Percentiles rank a stretch among this genome's conserved stretches.
phyloP scores from a whole-genome alignment of 2,329 filamentous ascomycete genomes.

The Ophiostoma himal-ulmi region DNA sequence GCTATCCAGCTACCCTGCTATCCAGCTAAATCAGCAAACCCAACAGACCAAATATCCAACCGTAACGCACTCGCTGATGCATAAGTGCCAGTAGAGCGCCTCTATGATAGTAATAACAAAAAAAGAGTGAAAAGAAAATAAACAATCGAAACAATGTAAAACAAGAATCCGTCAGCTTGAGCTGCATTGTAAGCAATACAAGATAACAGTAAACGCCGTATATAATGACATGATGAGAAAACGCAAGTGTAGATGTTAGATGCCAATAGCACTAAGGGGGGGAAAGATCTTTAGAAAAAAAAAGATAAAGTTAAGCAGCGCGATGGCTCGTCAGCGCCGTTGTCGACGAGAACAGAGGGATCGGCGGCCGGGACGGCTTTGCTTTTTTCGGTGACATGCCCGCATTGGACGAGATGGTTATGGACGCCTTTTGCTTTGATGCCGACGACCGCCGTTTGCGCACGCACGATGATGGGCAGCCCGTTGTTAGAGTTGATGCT shows the following conservation, averaged over 20 bases:
- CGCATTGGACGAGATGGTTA: not conserved
- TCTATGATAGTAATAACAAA: not conserved
- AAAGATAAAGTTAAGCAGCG: not conserved
- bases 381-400: not conserved
- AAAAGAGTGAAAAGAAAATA: not conserved
- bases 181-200: not conserved
- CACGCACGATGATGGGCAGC: not conserved
- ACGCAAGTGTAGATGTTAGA: not conserved
- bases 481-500: too few relatives aligned
- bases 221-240: not conserved
- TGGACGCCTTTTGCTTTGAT: not conserved
- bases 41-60: not conserved
- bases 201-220: not conserved
- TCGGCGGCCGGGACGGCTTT: not conserved
- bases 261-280: not conserved
- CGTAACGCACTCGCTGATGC: constrained; percentile 8
- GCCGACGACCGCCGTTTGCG: not conserved
- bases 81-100: not conserved
- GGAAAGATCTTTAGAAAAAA: too few relatives aligned
- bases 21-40: not conserved
- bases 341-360: constrained; percentile 2
- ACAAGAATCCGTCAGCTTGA: too few relatives aligned
- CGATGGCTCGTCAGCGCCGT: not conserved
- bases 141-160: too few relatives aligned
- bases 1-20: too few relatives aligned